Base-by-base conservation (phyloP, 805 yeast species). In the Scheffersomyces spartinae region DNA sequence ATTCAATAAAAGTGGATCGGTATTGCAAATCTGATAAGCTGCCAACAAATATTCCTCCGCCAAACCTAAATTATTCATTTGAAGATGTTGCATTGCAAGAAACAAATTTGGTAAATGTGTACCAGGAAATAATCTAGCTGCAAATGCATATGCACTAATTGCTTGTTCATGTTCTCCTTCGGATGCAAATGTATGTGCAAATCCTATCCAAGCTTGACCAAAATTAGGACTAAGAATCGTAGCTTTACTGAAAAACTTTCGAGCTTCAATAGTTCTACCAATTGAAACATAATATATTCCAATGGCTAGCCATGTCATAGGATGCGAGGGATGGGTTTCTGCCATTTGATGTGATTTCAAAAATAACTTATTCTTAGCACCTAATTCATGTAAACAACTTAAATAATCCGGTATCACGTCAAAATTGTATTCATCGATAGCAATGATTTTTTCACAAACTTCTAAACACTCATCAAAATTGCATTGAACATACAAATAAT, bases 151-250 rank as follows among this genome's bases (percentile, higher is more conserved):
- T 0, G 97, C 97, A 29, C 95, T 79, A 13, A 91, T 79, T 2
- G 97, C 97, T 51, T 91, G 97, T 48, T 91, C 99, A 48, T 91
- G 96, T 51, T 91, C 99, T n/a, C 95, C 94, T 48, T 91, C 98
- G 3, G 82, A 77, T 0, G 95, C 95, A 67, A 86, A 91, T 0
- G 97, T 86, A 43, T 88, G 97, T 1, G 97, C 97, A 56, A 91
- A 91, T 3, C 96, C 98, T 17, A 91, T 74, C 98, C 98, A 91
- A 2, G 97, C 94, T 26, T 82, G 88, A 0, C 91, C 93, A 55
- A 82, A 85, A 37, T 76, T 81, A 3, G 98, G 93, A 41, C 84
- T 79, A 32, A 86, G 51, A 37, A 85, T 63, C 1, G 96, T 83
- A 0, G 96, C 86, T 46, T 83, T 85, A 20, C 91, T 77, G 52